A percentile compares a stretch with the other conserved stretches of the same genome.
phyloP scores from a whole-genome alignment of 306 rosid species.

The Castanea mollissima region DNA sequence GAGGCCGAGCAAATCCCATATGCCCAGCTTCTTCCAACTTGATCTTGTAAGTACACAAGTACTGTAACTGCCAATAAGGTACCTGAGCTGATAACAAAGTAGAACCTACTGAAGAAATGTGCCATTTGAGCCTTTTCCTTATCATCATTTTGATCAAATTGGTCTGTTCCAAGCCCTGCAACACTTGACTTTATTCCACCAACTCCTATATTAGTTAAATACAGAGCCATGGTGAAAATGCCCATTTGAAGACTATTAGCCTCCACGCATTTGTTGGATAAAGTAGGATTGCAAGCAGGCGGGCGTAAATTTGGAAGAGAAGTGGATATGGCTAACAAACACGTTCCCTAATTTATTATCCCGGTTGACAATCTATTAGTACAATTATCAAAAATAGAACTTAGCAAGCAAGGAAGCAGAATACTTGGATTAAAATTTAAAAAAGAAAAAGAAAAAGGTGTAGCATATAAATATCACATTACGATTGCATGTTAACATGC shows the following conservation, averaged over 20 bases:
- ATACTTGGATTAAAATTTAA: no score
- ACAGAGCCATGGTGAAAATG: neutral
- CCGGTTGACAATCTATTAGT: neutral
- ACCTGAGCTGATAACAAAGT: neutral
- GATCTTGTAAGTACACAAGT: neutral
- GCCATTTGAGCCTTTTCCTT: neutral
- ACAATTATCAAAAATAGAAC: neutral
- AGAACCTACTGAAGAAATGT: neutral
- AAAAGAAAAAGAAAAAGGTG: no score
- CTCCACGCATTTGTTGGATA: neutral
- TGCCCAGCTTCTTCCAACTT: neutral
- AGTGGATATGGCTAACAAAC: neutral
- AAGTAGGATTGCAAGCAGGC: neutral
- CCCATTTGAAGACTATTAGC: neutral
- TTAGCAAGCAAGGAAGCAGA: no score
- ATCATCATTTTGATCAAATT: conserved; percentile 1
- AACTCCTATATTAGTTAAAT: neutral
- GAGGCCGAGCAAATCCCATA: conserved; percentile 1
- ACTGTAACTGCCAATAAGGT: conserved; percentile 6
- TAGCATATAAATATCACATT: no score
- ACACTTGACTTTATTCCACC: neutral
- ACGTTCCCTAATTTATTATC: neutral
- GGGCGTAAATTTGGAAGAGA: neutral
- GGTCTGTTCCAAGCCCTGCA: neutral
- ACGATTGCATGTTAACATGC: no score